Evolutionary conservation across 441 rosid genomes (phyloP).

Genomic region (Pelargonium australe): DNA sequence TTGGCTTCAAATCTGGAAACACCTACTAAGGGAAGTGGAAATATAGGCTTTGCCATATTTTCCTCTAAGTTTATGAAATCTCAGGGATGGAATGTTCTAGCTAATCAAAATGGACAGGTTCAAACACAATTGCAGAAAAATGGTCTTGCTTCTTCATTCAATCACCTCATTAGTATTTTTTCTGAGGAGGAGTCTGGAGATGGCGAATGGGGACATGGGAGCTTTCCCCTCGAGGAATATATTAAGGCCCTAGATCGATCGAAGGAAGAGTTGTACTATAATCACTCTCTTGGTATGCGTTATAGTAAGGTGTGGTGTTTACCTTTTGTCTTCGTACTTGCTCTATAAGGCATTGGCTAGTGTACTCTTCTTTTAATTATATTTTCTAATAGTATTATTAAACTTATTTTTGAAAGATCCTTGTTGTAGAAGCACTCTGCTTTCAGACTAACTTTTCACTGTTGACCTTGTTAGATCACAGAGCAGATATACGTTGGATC

Average conservation of each 20-base stretch:
- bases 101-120: conserved; percentile 31
- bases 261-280: conserved; percentile 79
- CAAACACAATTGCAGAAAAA: conserved; percentile 32
- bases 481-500: conserved; percentile 91
- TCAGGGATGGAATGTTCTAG: conserved; percentile 54
- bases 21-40: conserved; percentile 46
- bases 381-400: conserved; percentile 14
- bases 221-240: conserved; percentile 83
- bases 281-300: conserved; percentile 80
- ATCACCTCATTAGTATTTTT: conserved; percentile 59
- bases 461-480: conserved; percentile 51
- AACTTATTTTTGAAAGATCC: conserved; percentile 1
- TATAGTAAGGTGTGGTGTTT: conserved; percentile 67
- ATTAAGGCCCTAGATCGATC: conserved; percentile 83
- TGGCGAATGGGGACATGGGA: conserved; percentile 90
- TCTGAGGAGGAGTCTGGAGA: conserved; percentile 64
- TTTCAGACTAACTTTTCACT: neutral
- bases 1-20: conserved; percentile 47
- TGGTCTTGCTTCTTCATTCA: conserved; percentile 35
- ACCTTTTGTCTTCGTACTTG: neutral
- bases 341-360: conserved; percentile 1
- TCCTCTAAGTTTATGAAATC: conserved; percentile 57
- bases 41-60: conserved; percentile 68
- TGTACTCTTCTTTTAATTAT: conserved; percentile 4
- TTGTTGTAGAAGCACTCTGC: neutral